A percentile compares a stretch with the other conserved stretches of the same genome.
Conservation (phyloP, 2,329 filamentous ascomycete species). For the Passalora sequoiae region DNA sequence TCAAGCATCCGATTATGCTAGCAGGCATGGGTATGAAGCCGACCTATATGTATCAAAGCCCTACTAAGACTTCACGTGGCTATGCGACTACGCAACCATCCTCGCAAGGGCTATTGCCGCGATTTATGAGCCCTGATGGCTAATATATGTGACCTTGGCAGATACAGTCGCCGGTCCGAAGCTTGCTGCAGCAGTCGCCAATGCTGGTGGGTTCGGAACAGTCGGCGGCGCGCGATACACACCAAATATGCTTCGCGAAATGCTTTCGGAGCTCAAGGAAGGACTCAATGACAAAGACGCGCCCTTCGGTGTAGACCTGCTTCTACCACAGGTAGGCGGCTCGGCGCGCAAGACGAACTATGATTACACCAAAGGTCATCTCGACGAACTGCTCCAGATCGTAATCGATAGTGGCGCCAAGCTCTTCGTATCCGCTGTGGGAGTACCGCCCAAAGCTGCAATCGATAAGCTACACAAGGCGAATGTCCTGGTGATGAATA, state of each 20-base stretch:
- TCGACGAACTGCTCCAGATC: slow-evolving; percentile 79
- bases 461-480: slow-evolving; percentile 83
- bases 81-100: too few relatives aligned
- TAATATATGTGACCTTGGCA: too few relatives aligned
- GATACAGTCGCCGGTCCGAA: slow-evolving; percentile 88
- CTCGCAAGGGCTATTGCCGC: too few relatives aligned
- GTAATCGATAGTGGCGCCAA: slow-evolving; percentile 84
- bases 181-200: slow-evolving; percentile 90
- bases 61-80: too few relatives aligned
- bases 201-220: slow-evolving; percentile 90
- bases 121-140: too few relatives aligned
- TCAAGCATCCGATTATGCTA: slow-evolving; percentile 89
- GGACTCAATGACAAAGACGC: slow-evolving; percentile 81
- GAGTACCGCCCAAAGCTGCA: slow-evolving; percentile 77
- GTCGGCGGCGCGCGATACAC: slow-evolving; percentile 92
- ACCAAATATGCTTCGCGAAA: slow-evolving; percentile 89
- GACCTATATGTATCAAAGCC: too few relatives aligned
- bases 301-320: slow-evolving; percentile 86
- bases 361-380: slow-evolving; percentile 98
- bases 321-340: slow-evolving; percentile 88
- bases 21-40: too few relatives aligned
- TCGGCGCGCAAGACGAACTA: slow-evolving; percentile 83
- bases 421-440: slow-evolving; percentile 92
- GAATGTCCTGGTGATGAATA: slow-evolving; percentile 96
- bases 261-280: slow-evolving; percentile 87